phyloP scores from a whole-genome alignment of 371 early-diverging fungal species.

The Cokeromyces recurvatus region DNA sequence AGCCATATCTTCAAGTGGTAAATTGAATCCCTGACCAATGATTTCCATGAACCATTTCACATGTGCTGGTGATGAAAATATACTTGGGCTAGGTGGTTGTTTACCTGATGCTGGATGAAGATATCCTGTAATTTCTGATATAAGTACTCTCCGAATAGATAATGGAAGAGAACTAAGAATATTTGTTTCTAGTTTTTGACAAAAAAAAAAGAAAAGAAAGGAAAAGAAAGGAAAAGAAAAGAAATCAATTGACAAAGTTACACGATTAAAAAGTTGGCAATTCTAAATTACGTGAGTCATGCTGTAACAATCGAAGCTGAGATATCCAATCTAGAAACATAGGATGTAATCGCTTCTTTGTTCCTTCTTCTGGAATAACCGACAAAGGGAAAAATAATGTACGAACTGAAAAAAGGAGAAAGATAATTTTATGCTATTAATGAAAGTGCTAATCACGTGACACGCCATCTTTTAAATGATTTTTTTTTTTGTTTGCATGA shows the following conservation, averaged over 20 bases:
- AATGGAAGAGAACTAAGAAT: conserved; percentile 66
- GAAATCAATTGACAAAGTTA: no score
- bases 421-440: no score
- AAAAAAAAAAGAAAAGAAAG: background rate
- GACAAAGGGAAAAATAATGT: no score
- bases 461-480: no score
- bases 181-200: conserved; percentile 73
- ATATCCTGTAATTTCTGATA: conserved; percentile 60
- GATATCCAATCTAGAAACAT: conserved; percentile 75
- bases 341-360: no score
- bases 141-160: conserved; percentile 52
- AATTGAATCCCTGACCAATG: conserved; percentile 73
- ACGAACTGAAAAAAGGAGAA: no score
- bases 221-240: background rate
- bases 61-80: conserved; percentile 64
- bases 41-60: conserved; percentile 84
- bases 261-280: no score
- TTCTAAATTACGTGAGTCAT: conserved; percentile 55
- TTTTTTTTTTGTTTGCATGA: no score
- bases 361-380: no score
- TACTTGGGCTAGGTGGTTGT: conserved; percentile 42
- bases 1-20: conserved; percentile 72
- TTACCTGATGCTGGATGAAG: conserved; percentile 40
- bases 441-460: no score
- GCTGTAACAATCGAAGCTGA: conserved; percentile 61